Base-by-base conservation (phyloP, 208 protist genomes). In the Trypanosoma lewisi region DNA sequence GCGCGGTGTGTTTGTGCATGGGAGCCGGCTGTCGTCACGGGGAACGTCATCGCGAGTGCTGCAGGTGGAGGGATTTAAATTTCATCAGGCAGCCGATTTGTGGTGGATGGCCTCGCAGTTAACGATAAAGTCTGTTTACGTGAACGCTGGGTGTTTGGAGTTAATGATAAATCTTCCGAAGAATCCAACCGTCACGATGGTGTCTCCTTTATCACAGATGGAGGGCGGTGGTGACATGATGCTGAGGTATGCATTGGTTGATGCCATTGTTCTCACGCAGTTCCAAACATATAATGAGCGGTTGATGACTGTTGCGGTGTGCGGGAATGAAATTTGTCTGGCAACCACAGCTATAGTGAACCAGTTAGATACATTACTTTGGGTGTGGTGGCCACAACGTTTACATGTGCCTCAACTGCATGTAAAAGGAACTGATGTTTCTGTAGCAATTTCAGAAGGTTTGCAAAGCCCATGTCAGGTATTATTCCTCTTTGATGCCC, bases 51-150 rank as follows among this genome's bases (percentile, higher is more conserved):
- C 79, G 0, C 31, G 39, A 0, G 36, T 72, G 0, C 33, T 93
- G 27, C 70, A 70, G 28, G 34, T 80, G 7, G 67, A 68, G 11
- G 78, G 74, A 2, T 41, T 69, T 53, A 47, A 37, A 2, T 88
- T 85, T 64, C 65, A 75, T 16, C 71, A 79, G 9, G 83, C 75
- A 0, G 57, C 73, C 3, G 80, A 93, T 49, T 21, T 85, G 47
- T 93, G 80, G 80, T 93, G 83, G 83, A 89, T 93, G 87, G 73
- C 75, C 1, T 84, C 83, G 2, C 87, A 84, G 6, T 69, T 93
- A 25, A 77, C 71, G 2, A 41, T 86, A 39, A 77, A 68, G 41
- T 79, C 87, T 0, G 77, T 93, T 25, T 90, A 88, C 56, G 70
- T 89, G 12, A 19, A 25, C 6, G 1, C 58, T 30, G 47, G 17